These are phyloP conservation scores for Euphorbia pulcherrima DNA, from an alignment of 345 rosid species.

Conservation along the genomic window DNA sequence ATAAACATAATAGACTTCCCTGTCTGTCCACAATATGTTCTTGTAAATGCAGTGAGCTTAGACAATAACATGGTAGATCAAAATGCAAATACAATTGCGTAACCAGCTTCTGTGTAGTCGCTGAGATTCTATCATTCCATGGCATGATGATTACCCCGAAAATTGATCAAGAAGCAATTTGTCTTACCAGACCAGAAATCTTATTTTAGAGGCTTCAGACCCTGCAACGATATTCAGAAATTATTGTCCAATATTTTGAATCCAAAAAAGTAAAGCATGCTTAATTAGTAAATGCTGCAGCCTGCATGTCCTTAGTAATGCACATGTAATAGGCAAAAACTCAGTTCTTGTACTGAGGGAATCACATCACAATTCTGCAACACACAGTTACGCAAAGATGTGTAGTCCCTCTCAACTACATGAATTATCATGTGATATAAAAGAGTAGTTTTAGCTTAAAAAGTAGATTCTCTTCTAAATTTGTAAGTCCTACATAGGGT, in stretches of 20 bases:
- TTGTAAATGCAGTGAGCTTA: background rate
- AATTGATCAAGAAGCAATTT: background rate
- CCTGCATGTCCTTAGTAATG: background rate
- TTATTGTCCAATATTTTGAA: background rate
- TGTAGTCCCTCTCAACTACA: too few relatives aligned
- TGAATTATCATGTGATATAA: too few relatives aligned
- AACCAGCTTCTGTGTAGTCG: background rate
- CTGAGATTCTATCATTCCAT: background rate
- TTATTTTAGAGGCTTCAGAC: slow-evolving; percentile 10
- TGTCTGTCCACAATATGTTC: background rate
- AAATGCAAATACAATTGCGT: background rate
- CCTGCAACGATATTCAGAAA: background rate
- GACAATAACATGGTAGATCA: background rate
- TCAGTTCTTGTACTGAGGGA: too few relatives aligned
- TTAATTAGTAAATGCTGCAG: background rate
- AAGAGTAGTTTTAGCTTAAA: too few relatives aligned
- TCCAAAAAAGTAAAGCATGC: background rate
- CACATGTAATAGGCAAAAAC: too few relatives aligned
- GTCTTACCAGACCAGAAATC: background rate
- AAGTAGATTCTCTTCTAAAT: too few relatives aligned
- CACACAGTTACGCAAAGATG: too few relatives aligned
- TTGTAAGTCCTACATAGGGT: too few relatives aligned
- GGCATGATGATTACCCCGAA: background rate
- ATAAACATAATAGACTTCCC: background rate
- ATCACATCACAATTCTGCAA: too few relatives aligned